A percentile compares a stretch with the other conserved stretches of the same genome.
Conservation (phyloP, 495 filamentous ascomycete species). For the Neurospora discreta region DNA sequence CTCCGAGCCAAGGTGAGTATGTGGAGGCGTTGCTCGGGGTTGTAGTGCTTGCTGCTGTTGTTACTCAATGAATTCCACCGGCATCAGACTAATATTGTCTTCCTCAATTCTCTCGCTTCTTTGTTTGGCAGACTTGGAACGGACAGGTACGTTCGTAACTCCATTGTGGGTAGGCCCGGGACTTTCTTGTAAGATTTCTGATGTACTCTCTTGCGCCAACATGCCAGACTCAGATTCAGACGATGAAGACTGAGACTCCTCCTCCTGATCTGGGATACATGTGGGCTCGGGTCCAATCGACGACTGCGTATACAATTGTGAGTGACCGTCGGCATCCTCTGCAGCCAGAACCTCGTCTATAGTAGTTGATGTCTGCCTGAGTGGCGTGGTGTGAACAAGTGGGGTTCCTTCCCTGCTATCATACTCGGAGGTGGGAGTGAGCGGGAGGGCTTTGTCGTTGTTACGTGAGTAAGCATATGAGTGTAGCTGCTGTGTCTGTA, state of each 20-base stretch:
- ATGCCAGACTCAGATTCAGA: not conserved
- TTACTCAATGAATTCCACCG: not conserved
- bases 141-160: not conserved
- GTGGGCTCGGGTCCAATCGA: not conserved
- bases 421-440: conserved; percentile 30
- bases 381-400: not conserved
- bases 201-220: not conserved
- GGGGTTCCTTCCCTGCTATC: conserved; percentile 15
- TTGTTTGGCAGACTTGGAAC: not conserved
- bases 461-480: not conserved
- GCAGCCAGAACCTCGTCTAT: not conserved
- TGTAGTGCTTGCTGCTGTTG: not conserved
- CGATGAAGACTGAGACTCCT: not conserved
- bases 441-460: conserved; percentile 19
- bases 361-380: not conserved
- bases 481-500: conserved; percentile 1
- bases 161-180: not conserved
- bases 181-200: not conserved
- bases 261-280: not conserved
- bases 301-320: not conserved
- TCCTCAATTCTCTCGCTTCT: not conserved
- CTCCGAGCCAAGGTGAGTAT: conserved; percentile 10
- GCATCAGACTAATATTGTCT: not conserved
- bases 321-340: not conserved
- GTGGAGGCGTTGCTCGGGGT: not conserved